Conservation (phyloP, 495 filamentous ascomycete species). For the Rhypophila decipiens region DNA sequence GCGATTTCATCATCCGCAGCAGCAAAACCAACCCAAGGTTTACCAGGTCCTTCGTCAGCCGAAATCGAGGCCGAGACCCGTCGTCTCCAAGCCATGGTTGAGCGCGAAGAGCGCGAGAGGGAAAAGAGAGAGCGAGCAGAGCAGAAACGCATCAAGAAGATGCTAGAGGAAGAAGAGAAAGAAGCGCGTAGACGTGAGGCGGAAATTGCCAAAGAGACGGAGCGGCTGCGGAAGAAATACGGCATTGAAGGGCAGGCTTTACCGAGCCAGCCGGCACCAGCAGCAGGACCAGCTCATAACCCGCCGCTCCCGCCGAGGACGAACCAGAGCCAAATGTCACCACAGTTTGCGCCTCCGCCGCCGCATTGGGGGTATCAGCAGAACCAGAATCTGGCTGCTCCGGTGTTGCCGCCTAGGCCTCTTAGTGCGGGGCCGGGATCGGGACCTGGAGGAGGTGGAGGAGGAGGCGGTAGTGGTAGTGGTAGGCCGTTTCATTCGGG, state of each 20-base stretch:
- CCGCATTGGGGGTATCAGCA: not conserved
- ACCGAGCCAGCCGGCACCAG: slow-evolving; percentile 9
- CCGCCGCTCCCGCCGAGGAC: slow-evolving; percentile 13
- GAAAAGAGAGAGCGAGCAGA: slow-evolving; percentile 52
- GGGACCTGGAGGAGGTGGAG: slow-evolving; percentile 3
- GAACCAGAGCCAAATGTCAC: not conserved
- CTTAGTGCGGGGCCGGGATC: slow-evolving; percentile 32
- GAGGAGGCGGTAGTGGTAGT: no score
- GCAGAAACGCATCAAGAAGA: slow-evolving; percentile 62
- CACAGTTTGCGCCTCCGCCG: slow-evolving; percentile 1
- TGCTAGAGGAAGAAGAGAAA: slow-evolving; percentile 73
- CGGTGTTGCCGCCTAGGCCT: slow-evolving; percentile 23
- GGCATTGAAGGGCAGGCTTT: slow-evolving; percentile 48
- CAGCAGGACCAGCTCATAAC: slow-evolving; percentile 10
- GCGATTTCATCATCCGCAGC: slow-evolving; percentile 8
- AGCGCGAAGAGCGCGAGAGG: slow-evolving; percentile 46
- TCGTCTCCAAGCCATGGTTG: slow-evolving; percentile 50
- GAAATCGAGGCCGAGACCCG: slow-evolving; percentile 59
- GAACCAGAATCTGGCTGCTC: not conserved
- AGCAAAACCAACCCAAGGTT: slow-evolving; percentile 35
- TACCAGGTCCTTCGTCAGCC: slow-evolving; percentile 47
- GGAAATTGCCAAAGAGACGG: slow-evolving; percentile 79
- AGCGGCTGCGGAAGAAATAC: slow-evolving; percentile 67
- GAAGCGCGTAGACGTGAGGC: slow-evolving; percentile 58
- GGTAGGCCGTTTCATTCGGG: slow-evolving; percentile 20